Evolutionary conservation across 345 rosid species (phyloP), one percentile per base, ranked within the genome.

Genomic region (Eucalyptus regnans): DNA sequence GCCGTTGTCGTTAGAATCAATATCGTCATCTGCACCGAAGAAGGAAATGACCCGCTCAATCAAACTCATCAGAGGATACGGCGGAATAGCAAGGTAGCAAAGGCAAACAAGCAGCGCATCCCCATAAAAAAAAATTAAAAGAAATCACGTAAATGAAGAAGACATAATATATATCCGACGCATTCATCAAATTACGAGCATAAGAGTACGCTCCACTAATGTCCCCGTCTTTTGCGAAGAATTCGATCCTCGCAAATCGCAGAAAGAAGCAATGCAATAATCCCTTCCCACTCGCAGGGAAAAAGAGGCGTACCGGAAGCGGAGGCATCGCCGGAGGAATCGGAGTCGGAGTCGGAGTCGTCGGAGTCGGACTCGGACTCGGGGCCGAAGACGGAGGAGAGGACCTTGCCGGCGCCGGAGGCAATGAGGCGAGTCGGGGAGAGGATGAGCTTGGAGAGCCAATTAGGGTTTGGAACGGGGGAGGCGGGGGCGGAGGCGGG

Each of bases 341-440:
- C 93, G 2, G 97, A 95, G 23, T 94, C 94, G 6, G 95, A 94
- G 1, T 93, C 92, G 22, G 95, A 91, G 43, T 23, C 94, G 2
- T 95, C 94, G 6, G 95, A 94, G 37, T 33, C 37, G 22, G 95
- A 91, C 29, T 56, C 62, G 37, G 97, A 94, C 2, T 94, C 96
- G 31, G 94, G 86, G 90, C 92, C 92, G 86, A 97, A 93, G 91
- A 96, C 97, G 31, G 98, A 92, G 90, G 94, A 89, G 41, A 97
- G 91, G 62, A 95, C 91, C 92, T 94, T 94, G 1, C 96, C 97
- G 54, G 99, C 96, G 87, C 99, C 96, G 86, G 95, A 91, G 86
- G 96, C 98, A 91, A 96, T 93, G 87, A 93, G 85, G 86, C 96
- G 97, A 87, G 99, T 95, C 8, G 99, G 99, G 46, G 95, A 94